phyloP scores from a whole-genome alignment of 352 stramenopile genomes.

The Phytophthora capsici region DNA sequence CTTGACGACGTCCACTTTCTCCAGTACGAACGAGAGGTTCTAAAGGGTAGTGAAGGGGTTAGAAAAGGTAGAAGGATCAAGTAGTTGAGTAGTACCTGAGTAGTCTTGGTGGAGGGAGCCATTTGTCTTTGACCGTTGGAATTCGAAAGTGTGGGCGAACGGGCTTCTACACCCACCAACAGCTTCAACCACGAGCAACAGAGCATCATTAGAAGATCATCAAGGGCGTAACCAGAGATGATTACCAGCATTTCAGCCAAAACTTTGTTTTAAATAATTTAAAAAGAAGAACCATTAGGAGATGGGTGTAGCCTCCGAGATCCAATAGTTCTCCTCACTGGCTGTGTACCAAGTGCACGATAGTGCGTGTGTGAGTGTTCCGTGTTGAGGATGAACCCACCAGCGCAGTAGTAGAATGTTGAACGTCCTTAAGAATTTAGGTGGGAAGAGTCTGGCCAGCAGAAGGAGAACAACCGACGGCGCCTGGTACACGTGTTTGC shows the following conservation, averaged over 20 bases:
- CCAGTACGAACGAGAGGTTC: slow-evolving; percentile 37
- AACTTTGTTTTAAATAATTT: too few relatives aligned
- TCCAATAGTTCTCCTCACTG: slow-evolving; percentile 40
- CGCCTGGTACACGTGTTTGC: slow-evolving; percentile 36
- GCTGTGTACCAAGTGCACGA: slow-evolving; percentile 40
- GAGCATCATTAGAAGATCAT: background rate
- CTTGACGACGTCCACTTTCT: slow-evolving; percentile 33
- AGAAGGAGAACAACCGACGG: slow-evolving; percentile 33
- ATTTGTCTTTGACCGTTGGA: slow-evolving; percentile 4
- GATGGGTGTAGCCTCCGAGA: slow-evolving; percentile 34
- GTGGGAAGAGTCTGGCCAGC: slow-evolving; percentile 29
- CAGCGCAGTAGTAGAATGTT: slow-evolving; percentile 39
- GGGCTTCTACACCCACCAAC: background rate
- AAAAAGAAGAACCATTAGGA: slow-evolving; percentile 4
- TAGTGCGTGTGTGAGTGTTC: slow-evolving; percentile 20
- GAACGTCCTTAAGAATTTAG: slow-evolving; percentile 35
- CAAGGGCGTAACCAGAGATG: background rate
- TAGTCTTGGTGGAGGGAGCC: background rate
- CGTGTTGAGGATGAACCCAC: slow-evolving; percentile 29
- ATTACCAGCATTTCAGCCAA: too few relatives aligned
- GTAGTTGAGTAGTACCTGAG: background rate
- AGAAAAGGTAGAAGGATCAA: too few relatives aligned
- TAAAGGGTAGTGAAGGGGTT: too few relatives aligned
- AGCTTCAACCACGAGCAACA: slow-evolving; percentile 20
- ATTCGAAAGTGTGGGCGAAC: slow-evolving; percentile 17